phyloP scores from a whole-genome alignment of 148 eudicot genomes.

The Fallopia convolvulus region DNA sequence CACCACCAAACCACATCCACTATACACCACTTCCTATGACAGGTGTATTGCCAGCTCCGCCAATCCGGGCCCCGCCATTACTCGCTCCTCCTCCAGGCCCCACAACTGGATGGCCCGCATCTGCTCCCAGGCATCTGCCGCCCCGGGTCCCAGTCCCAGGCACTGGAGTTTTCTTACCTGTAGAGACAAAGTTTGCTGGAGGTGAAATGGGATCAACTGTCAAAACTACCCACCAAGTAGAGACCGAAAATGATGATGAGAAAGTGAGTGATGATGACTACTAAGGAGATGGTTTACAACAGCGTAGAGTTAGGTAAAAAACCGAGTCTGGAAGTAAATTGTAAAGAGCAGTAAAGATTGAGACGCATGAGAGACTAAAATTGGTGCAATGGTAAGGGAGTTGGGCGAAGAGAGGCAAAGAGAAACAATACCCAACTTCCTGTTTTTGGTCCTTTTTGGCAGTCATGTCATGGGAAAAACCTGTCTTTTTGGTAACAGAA shows the following conservation, averaged over 20 bases:
- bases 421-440: not conserved
- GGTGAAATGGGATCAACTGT: not conserved
- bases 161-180: conserved; percentile 51
- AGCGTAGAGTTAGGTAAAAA: not conserved
- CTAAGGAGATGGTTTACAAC: not conserved
- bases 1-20: conserved; percentile 32
- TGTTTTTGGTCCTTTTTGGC: too few relatives aligned
- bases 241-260: not conserved
- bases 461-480: too few relatives aligned
- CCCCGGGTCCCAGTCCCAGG: conserved; percentile 49
- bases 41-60: conserved; percentile 31
- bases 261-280: not conserved
- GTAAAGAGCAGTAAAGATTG: conserved; percentile 6
- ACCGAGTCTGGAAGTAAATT: not conserved
- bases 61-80: conserved; percentile 32
- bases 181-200: not conserved
- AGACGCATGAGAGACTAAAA: not conserved
- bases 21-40: conserved; percentile 26
- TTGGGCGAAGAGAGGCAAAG: not conserved
- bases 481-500: too few relatives aligned
- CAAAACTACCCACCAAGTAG: not conserved
- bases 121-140: conserved; percentile 27
- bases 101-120: conserved; percentile 32
- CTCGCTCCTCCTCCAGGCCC: conserved; percentile 30
- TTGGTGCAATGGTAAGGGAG: conserved; percentile 3